Conservation (phyloP, 192 early-diverging fungal genomes). For the Rhizophagus clarus region DNA sequence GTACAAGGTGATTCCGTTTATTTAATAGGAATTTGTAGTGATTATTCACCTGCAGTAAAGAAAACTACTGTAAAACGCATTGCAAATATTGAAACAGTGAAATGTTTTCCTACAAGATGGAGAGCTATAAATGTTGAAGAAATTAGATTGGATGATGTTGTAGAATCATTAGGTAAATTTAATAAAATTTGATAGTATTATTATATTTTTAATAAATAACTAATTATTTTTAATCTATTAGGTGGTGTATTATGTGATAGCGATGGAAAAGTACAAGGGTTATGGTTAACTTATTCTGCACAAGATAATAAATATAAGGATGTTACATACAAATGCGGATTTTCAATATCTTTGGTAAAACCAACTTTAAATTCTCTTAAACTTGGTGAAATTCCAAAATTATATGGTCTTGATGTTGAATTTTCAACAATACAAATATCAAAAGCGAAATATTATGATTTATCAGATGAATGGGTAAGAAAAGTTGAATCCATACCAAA, state of each 20-base stretch:
- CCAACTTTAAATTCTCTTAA: conserved; percentile 55
- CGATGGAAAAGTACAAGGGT: conserved; percentile 59
- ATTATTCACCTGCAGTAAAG: conserved; percentile 57
- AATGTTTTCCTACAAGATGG: conserved; percentile 69
- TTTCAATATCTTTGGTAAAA: conserved; percentile 53
- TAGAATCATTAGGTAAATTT: conserved; percentile 52
- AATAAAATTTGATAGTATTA: no score
- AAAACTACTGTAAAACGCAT: conserved; percentile 62
- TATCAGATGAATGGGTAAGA: conserved; percentile 59
- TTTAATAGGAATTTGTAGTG: conserved; percentile 58
- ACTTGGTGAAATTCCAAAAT: conserved; percentile 48
- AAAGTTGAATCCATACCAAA: conserved; percentile 53
- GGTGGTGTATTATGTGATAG: conserved; percentile 64
- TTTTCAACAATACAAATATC: conserved; percentile 60
- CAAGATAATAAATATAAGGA: conserved; percentile 67
- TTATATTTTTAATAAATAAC: no score
- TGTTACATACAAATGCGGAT: conserved; percentile 58
- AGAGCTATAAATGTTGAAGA: conserved; percentile 58
- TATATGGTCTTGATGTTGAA: conserved; percentile 64
- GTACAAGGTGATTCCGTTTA: conserved; percentile 65
- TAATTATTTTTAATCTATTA: not conserved
- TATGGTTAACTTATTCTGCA: conserved; percentile 73
- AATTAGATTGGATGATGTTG: conserved; percentile 69
- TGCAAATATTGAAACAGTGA: conserved; percentile 62
- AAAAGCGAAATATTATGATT: conserved; percentile 58